Evolutionary conservation across 345 rosid genomes (phyloP), one percentile per base, ranked within the genome.

Genomic region (Eucalyptus albens): DNA sequence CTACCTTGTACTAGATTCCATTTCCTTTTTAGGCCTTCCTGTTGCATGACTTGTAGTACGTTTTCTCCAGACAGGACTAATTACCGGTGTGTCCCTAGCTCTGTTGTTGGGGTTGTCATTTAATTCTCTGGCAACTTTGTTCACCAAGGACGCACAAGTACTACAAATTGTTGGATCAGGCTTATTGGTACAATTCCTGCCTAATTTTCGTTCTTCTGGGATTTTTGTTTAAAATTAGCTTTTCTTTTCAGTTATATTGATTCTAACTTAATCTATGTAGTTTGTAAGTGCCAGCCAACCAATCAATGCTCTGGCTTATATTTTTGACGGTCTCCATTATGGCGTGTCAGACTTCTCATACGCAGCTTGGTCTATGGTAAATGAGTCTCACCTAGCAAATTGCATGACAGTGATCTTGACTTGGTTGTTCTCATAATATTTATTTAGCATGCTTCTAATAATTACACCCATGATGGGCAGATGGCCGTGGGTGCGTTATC

Each of bases 301-400:
- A 15, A 65, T 93, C 87, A 91, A 90, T 86, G 93, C 93, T 17
- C 69, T 93, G 86, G 95, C 95, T 69, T 94, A 91, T 65, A 90
- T 91, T 29, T 94, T 93, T 42, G 95, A 94, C 50, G 95, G 95
- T 81, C 91, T 94, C 87, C 94, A 94, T 77, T 94, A 91, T 21
- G 94, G 95, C 11, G 87, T 93, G n/a, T 93, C 94, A 2, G 94
- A 94, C 89, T 94, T 94, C 62, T 87, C 92, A 22, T 93, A 90
- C 42, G 93, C 94, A 29, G 95, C 95, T n/a, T 91, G 87, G 90
- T 93, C 95, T 13, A 92, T 90, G 94, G 95, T 93, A 92, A 90
- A 62, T 40, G 47, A 77, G 85, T 21, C 85, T 77, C 85, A 40
- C 47, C 85, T 77, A 77, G 47, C 9, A 40, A 77, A 77, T 40